phyloP scores from a whole-genome alignment of 306 rosid genomes.

The apple (Malus domestica) region ASM211411v1 NC_041791.1:34989501-34990000 shows the following conservation, averaged over 20 bases:
- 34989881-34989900: too few relatives aligned
- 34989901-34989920: too few relatives aligned
- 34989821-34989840: too few relatives aligned
- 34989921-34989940: too few relatives aligned
- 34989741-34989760: conserved; percentile 26
- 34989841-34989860: too few relatives aligned
- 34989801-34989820: too few relatives aligned
- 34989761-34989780: conserved; percentile 26
- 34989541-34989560: conserved; percentile 19
- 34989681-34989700: conserved; percentile 26
- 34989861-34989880: too few relatives aligned
- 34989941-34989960: too few relatives aligned
- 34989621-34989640: conserved; percentile 47
- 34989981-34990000: too few relatives aligned
- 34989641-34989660: conserved; percentile 42
- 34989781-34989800: too few relatives aligned
- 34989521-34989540: conserved; percentile 18
- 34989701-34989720: conserved; percentile 43
- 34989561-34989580: conserved; percentile 62
- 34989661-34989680: conserved; percentile 27
- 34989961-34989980: too few relatives aligned
- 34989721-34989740: conserved; percentile 23
- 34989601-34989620: conserved; percentile 34
- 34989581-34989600: conserved; percentile 36
- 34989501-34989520: conserved; percentile 48